These are phyloP conservation scores for Mycena amicta DNA, from an alignment of 768 basidiomycete species.

Conservation along the genomic window DNA sequence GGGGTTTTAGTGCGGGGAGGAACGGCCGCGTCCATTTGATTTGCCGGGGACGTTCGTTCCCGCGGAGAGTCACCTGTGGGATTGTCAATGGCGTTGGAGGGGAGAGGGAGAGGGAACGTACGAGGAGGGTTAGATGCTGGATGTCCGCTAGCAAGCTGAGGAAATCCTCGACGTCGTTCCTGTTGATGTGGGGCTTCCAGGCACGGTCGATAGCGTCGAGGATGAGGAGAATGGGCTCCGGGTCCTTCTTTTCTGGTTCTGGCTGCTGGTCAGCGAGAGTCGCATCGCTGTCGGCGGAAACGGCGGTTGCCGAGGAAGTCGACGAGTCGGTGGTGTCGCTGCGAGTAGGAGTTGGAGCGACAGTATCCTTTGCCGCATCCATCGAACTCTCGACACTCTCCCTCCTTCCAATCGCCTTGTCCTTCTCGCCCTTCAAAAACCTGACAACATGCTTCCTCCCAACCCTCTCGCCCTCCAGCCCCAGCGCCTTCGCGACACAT, in stretches of 20 bases:
- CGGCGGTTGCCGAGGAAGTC: not conserved
- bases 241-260: not conserved
- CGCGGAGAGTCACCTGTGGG: constrained; percentile 14
- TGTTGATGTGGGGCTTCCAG: constrained; percentile 13
- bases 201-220: constrained; percentile 15
- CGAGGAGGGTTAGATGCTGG: constrained; percentile 13
- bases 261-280: not conserved
- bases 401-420: not conserved
- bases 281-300: not conserved
- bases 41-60: constrained; percentile 14
- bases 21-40: constrained; percentile 22
- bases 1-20: constrained; percentile 11
- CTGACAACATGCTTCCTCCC: constrained; percentile 8
- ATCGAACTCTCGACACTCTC: not conserved
- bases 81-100: not conserved
- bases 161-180: constrained; percentile 18
- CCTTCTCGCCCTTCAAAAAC: not conserved
- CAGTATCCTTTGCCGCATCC: not conserved
- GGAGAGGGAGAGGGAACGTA: not conserved
- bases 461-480: not conserved
- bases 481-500: not conserved
- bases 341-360: not conserved
- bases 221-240: constrained; percentile 7
- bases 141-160: constrained; percentile 16
- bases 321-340: not conserved